Base-by-base conservation (phyloP, 345 rosid species). In the Aegle marmelos region DNA sequence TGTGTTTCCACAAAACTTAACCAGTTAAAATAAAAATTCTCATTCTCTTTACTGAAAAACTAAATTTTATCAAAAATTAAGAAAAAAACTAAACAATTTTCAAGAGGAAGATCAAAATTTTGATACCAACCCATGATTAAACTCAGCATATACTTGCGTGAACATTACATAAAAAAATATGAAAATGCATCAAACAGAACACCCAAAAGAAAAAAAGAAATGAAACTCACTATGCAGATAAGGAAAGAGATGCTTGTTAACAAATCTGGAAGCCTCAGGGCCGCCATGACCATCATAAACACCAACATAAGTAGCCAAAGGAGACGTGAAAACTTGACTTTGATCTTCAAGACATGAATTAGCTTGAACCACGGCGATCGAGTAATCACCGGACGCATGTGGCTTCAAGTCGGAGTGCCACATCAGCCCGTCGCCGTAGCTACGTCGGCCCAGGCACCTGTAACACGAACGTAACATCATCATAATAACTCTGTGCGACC, bases 241-340 rank as follows among this genome's bases (percentile, higher is more conserved):
- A 76, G 97, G 93, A 76, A 96, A 91, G 71, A 96, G 88, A 76
- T 92, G 93, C 74, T 87, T 86, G 73, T 92, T 94, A 77, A 96
- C 95, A 80, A 96, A 96, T 81, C 98, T 76, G 25, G 98, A 89
- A 79, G 99, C 98, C 80, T 96, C 99, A 13, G 99, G 98, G 0
- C 99, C 99, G 4, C 99, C 99, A 65, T 96, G 99, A 2, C 98
- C 99, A 68, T 96, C 99, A 76, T 92, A 89, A 66, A 96, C 94
- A 24, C 99, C 99, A 24, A 94, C 90, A 68, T 83, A 96, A 80
- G 97, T 96, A 14, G 91, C 93, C 2, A 88, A 91, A 9, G 97
- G 86, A 22, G 97, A 90, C 0, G 97, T 88, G 39, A 83, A 90
- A 13, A 96, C 99, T 81, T 96, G 97, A 62, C 97, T 91, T 78